These are phyloP conservation scores for Agaricales sp. DNA, from an alignment of 1,284 basidiomycete species.

Conservation along the genomic window DNA sequence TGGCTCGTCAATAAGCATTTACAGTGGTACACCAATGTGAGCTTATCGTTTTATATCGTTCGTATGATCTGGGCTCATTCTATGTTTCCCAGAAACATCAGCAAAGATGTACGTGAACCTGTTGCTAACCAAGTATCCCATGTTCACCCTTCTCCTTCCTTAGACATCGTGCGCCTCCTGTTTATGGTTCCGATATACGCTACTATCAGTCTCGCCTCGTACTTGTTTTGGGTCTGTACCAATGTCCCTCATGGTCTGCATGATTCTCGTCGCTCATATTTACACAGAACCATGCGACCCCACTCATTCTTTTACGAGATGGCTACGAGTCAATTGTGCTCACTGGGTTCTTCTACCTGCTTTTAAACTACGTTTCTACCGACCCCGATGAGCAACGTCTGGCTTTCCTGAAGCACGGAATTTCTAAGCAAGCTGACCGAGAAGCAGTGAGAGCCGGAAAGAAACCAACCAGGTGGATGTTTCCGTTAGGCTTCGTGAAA, in stretches of 20 bases:
- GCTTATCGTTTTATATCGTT: conserved; percentile 15
- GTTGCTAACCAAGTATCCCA: neutral
- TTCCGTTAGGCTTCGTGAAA: conserved; percentile 53
- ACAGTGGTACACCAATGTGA: conserved; percentile 61
- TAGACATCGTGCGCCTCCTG: conserved; percentile 64
- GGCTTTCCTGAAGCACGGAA: conserved; percentile 46
- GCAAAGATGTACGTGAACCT: conserved; percentile 46
- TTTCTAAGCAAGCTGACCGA: conserved; percentile 42
- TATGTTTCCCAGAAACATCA: conserved; percentile 48
- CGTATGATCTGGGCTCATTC: too few species aligned
- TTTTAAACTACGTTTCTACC: conserved; percentile 63
- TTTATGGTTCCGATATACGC: conserved; percentile 78
- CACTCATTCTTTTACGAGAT: conserved; percentile 52
- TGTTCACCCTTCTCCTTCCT: neutral
- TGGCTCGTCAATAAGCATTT: conserved; percentile 71
- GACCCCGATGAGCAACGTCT: conserved; percentile 51
- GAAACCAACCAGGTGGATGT: conserved; percentile 53
- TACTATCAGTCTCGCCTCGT: conserved; percentile 55
- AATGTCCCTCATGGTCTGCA: neutral
- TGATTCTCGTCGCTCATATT: conserved; percentile 5
- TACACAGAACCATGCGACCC: conserved; percentile 50
- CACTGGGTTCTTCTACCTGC: conserved; percentile 70
- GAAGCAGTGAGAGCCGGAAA: conserved; percentile 32
- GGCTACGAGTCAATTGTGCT: conserved; percentile 64
- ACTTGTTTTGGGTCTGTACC: conserved; percentile 49